These are phyloP conservation scores for Parastagonospora nodorum DNA, from an alignment of 2,329 filamentous ascomycete genomes.

Conservation along the genomic window DNA sequence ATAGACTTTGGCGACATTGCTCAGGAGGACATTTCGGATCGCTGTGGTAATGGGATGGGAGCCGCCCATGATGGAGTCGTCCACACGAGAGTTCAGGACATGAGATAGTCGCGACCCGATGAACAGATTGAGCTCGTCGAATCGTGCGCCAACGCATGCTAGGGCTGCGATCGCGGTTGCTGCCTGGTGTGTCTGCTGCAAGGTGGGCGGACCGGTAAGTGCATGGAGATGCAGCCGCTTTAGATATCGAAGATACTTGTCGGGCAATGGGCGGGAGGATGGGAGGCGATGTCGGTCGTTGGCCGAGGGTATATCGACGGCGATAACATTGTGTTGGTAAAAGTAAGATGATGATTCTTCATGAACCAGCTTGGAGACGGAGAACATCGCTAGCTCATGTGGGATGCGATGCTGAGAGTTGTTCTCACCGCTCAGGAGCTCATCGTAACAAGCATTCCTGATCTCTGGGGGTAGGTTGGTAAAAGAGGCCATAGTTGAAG, in stretches of 20 bases:
- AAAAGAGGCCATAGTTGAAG: slow-evolving; percentile 13
- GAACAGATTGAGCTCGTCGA: slow-evolving; percentile 13
- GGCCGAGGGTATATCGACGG: slow-evolving; percentile 3
- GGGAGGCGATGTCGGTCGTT: slow-evolving; percentile 7
- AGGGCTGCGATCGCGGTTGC: slow-evolving; percentile 15
- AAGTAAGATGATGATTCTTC: slow-evolving; percentile 27
- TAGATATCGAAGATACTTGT: slow-evolving; percentile 24
- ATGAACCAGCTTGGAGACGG: slow-evolving; percentile 19
- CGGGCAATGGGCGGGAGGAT: slow-evolving; percentile 20
- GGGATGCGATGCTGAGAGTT: neutral
- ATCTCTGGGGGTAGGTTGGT: slow-evolving; percentile 21
- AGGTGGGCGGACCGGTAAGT: slow-evolving; percentile 2
- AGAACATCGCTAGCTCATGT: slow-evolving; percentile 14
- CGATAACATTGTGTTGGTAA: slow-evolving; percentile 21
- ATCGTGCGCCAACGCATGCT: slow-evolving; percentile 11
- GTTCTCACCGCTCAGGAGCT: slow-evolving; percentile 8
- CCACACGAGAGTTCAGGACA: slow-evolving; percentile 17
- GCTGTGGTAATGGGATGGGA: slow-evolving; percentile 19
- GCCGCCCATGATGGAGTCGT: slow-evolving; percentile 20
- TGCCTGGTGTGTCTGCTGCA: slow-evolving; percentile 5
- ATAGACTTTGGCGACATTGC: slow-evolving; percentile 6
- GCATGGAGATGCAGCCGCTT: slow-evolving; percentile 12
- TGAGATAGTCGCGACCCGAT: slow-evolving; percentile 15
- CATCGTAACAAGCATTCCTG: slow-evolving; percentile 22
- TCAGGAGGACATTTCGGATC: slow-evolving; percentile 11